A percentile compares a stretch with the other conserved stretches of the same genome.
Evolutionary conservation across 108 stramenopile genomes (phyloP).

Genomic region (Schizochytrium sp.): DNA sequence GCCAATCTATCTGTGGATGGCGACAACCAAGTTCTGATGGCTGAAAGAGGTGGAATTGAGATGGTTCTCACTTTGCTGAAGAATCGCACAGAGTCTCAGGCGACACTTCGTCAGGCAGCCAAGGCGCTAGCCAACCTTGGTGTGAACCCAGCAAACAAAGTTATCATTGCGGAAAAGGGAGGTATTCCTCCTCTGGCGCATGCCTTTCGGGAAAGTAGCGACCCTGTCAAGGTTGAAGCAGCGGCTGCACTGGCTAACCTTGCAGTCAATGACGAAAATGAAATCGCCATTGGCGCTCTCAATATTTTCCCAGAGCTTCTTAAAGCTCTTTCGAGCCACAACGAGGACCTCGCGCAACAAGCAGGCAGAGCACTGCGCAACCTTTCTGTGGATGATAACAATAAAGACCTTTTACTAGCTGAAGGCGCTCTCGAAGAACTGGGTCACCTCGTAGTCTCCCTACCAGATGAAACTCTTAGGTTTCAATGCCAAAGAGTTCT

Average conservation of each 20-base stretch:
- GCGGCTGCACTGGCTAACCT: constrained; percentile 79
- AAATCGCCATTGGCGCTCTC: constrained; percentile 68
- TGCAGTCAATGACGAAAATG: constrained; percentile 79
- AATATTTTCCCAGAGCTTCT: constrained; percentile 74
- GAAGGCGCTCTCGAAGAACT: constrained; percentile 63
- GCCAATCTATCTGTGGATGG: constrained; percentile 77
- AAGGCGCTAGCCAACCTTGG: constrained; percentile 79
- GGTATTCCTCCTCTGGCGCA: constrained; percentile 71
- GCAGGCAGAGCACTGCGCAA: constrained; percentile 77
- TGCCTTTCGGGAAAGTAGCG: constrained; percentile 62
- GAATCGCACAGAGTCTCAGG: background rate
- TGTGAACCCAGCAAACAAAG: constrained; percentile 75
- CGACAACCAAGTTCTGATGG: constrained; percentile 75
- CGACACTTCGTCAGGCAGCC: constrained; percentile 74
- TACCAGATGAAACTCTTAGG: background rate
- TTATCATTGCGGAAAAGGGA: constrained; percentile 67
- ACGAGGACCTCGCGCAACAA: constrained; percentile 72
- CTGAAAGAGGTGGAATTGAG: constrained; percentile 76
- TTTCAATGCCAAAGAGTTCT: constrained; percentile 15
- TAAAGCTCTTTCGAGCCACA: constrained; percentile 62
- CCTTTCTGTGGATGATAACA: constrained; percentile 72
- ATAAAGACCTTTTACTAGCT: constrained; percentile 63
- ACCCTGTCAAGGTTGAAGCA: constrained; percentile 75
- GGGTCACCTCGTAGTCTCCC: background rate
- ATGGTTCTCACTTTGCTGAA: constrained; percentile 71